Percentiles rank a stretch among this genome's conserved stretches.
Conservation (phyloP, 768 basidiomycete species). For the Boletus bicolor region DNA sequence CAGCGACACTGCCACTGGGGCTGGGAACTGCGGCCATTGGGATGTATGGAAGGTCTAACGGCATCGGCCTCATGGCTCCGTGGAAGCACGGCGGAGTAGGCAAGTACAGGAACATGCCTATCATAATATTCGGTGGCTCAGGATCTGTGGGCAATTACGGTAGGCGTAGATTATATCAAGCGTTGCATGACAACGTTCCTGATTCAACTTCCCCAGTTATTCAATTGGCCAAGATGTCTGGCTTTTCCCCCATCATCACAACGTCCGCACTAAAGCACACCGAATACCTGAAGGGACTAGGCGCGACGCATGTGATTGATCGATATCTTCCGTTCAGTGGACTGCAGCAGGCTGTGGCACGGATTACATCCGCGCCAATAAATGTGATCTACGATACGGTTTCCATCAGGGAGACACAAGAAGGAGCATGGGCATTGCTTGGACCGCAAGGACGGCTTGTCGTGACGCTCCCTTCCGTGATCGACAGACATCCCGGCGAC, state of each 20-base stretch:
- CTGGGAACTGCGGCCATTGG: constrained; percentile 51
- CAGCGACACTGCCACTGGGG: constrained; percentile 46
- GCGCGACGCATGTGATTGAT: constrained; percentile 37
- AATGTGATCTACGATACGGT: constrained; percentile 40
- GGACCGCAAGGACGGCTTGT: constrained; percentile 37
- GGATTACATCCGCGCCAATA: constrained; percentile 35
- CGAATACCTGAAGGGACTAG: constrained; percentile 32
- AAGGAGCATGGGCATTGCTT: constrained; percentile 35
- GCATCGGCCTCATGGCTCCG: constrained; percentile 40
- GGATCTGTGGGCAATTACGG: constrained; percentile 51
- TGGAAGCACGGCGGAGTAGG: constrained; percentile 36
- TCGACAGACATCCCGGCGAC: constrained; percentile 25
- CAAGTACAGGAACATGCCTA: constrained; percentile 42
- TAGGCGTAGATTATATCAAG: constrained; percentile 23
- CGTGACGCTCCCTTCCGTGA: constrained; percentile 33
- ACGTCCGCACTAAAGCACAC: constrained; percentile 36
- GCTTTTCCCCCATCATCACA: constrained; percentile 36
- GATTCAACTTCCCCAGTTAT: constrained; percentile 29
- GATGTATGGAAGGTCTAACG: constrained; percentile 41
- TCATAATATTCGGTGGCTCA: constrained; percentile 47
- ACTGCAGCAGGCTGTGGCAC: constrained; percentile 35
- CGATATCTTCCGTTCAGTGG: constrained; percentile 25
- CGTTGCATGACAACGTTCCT: constrained; percentile 8
- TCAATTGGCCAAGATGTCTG: constrained; percentile 40
- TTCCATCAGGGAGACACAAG: constrained; percentile 38